Evolutionary conservation across 208 protist genomes (phyloP).

Genomic region (Balamuthia mandrillaris): DNA sequence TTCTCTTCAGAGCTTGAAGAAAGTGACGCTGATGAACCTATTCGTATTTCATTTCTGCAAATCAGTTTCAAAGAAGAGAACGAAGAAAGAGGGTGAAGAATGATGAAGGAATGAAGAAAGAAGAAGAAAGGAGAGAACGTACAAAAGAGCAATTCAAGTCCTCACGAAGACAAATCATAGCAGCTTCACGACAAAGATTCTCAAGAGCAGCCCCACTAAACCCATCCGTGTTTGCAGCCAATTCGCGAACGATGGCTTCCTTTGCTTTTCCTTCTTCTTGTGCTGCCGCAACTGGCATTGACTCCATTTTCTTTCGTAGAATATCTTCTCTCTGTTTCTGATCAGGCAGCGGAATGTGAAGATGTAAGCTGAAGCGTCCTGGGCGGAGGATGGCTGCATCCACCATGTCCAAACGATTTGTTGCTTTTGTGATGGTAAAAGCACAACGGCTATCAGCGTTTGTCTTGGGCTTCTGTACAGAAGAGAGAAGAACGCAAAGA

Average conservation of each 20-base stretch:
- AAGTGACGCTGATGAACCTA: not conserved
- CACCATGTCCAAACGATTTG: conserved; percentile 49
- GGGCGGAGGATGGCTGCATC: conserved; percentile 56
- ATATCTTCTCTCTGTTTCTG: not conserved
- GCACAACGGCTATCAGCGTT: too few relatives aligned
- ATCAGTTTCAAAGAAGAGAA: not conserved
- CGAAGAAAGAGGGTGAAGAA: not conserved
- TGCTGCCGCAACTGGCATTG: not conserved
- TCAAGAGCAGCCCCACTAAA: conserved; percentile 66
- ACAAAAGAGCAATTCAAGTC: not conserved
- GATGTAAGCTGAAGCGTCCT: conserved; percentile 50
- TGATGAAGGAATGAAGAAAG: not conserved
- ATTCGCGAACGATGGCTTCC: too few relatives aligned
- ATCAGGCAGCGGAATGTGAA: conserved; percentile 24
- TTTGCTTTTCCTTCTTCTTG: not conserved
- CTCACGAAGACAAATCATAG: conserved; percentile 24
- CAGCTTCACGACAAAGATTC: conserved; percentile 66
- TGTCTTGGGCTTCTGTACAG: too few relatives aligned
- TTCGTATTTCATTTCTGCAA: not conserved
- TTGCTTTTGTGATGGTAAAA: too few relatives aligned
- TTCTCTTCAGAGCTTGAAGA: not conserved
- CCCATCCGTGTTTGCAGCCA: not conserved
- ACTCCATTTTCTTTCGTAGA: not conserved
- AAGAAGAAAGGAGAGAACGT: not conserved
- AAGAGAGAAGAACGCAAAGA: too few relatives aligned